Conservation (phyloP, 305 asterid genomes). For the Coffea humblotiana region DNA sequence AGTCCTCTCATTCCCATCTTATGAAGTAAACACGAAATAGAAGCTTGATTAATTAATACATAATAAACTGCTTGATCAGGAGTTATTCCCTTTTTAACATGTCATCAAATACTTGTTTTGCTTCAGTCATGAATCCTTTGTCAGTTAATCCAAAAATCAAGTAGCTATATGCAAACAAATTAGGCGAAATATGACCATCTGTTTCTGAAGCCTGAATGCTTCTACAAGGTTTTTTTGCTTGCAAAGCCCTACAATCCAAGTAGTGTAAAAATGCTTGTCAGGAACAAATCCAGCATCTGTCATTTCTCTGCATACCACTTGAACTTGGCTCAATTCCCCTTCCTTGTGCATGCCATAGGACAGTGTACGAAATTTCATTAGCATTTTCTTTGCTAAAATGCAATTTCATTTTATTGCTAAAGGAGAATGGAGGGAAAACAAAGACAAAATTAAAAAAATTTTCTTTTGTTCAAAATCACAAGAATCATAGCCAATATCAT, state of each 20-base stretch:
- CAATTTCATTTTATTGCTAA: slow-evolving; percentile 5
- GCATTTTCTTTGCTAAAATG: slow-evolving; percentile 21
- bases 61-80: slow-evolving; percentile 19
- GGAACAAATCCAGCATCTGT: slow-evolving; percentile 24
- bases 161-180: slow-evolving; percentile 23
- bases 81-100: slow-evolving; percentile 23
- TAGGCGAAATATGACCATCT: slow-evolving; percentile 17
- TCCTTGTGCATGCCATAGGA: slow-evolving; percentile 22
- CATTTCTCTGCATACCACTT: slow-evolving; percentile 23
- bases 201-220: slow-evolving; percentile 23
- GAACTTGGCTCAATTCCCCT: slow-evolving; percentile 20
- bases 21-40: slow-evolving; percentile 16
- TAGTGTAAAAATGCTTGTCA: slow-evolving; percentile 23
- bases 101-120: slow-evolving; percentile 22
- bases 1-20: slow-evolving; percentile 22
- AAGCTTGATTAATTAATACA: slow-evolving; percentile 17
- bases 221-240: slow-evolving; percentile 19
- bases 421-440: slow-evolving; percentile 16
- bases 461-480: too few species aligned
- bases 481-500: too few species aligned
- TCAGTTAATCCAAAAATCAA: slow-evolving; percentile 23
- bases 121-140: slow-evolving; percentile 27
- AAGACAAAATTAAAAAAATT: slow-evolving; percentile 13
- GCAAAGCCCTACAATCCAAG: slow-evolving; percentile 30
- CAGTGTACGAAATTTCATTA: slow-evolving; percentile 21